Conservation (phyloP, 2,329 filamentous ascomycete genomes). For the Hymenoscyphus fructigenus region DNA sequence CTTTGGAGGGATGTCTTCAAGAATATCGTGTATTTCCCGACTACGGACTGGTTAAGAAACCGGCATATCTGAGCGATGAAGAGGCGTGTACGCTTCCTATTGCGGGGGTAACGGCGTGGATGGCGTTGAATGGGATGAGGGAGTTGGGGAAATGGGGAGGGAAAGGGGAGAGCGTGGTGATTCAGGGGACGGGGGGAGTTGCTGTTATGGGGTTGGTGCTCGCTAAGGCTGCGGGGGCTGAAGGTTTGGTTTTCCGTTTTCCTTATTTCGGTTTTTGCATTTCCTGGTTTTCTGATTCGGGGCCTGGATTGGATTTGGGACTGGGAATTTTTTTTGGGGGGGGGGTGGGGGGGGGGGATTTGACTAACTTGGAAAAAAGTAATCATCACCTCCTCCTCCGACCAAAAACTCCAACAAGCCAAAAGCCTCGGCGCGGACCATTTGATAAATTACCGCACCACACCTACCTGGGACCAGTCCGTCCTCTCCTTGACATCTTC, state of each 20-base stretch:
- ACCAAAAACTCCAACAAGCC: conserved; percentile 49
- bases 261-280: not conserved
- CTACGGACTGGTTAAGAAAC: conserved; percentile 54
- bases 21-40: conserved; percentile 60
- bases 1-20: conserved; percentile 59
- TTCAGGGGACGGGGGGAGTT: conserved; percentile 57
- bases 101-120: conserved; percentile 64
- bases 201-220: conserved; percentile 52
- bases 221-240: conserved; percentile 51
- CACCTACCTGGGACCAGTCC: conserved; percentile 50
- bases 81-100: conserved; percentile 62
- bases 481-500: conserved; percentile 47
- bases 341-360: too few relatives aligned
- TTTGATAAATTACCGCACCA: conserved; percentile 54
- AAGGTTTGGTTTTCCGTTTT: conserved; percentile 38
- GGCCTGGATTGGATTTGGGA: not conserved
- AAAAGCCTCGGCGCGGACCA: conserved; percentile 51
- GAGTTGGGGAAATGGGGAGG: conserved; percentile 52
- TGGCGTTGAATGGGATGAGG: conserved; percentile 60
- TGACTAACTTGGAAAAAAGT: conserved; percentile 37
- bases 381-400: conserved; percentile 55
- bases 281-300: not conserved
- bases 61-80: conserved; percentile 56
- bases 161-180: conserved; percentile 45
- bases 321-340: conserved; percentile 25